phyloP scores from a whole-genome alignment of 495 filamentous ascomycete genomes.

The Penicillium arizonense region DNA sequence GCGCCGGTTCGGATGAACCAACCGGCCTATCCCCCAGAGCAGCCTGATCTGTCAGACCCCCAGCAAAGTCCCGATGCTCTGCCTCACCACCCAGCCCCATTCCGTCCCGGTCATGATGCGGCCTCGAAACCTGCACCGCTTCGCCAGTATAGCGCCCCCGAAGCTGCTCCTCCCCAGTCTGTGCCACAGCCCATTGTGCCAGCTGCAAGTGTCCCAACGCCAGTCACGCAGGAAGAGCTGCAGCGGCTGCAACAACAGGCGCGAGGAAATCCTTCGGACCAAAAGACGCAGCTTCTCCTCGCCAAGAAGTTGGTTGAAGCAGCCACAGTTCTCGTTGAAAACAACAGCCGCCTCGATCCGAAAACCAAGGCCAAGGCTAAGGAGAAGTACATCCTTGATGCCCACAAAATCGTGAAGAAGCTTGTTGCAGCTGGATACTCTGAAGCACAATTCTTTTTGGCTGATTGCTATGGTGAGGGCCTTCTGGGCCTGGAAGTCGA shows the following conservation, averaged over 20 bases:
- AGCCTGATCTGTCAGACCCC: constrained; percentile 18
- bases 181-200: constrained; percentile 30
- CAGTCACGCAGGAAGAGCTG: constrained; percentile 77
- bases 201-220: constrained; percentile 30
- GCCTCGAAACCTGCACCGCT: constrained; percentile 66
- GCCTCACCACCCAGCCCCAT: constrained; percentile 73
- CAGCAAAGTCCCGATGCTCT: constrained; percentile 60
- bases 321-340: constrained; percentile 67
- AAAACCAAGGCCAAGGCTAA: constrained; percentile 72
- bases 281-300: constrained; percentile 64
- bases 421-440: constrained; percentile 63
- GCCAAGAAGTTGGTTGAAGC: constrained; percentile 89
- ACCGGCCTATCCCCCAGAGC: constrained; percentile 17
- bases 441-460: constrained; percentile 92
- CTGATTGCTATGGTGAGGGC: constrained; percentile 84
- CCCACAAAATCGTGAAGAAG: constrained; percentile 88
- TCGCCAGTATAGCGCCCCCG: constrained; percentile 60
- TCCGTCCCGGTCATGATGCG: constrained; percentile 70
- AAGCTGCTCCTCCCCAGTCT: constrained; percentile 29
- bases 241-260: constrained; percentile 66
- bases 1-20: constrained; percentile 25
- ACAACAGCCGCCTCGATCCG: constrained; percentile 67
- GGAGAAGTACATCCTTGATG: constrained; percentile 81
- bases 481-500: constrained; percentile 68
- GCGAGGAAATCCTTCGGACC: constrained; percentile 68